Conservation (phyloP, 257 asterid genomes). For the Striga asiatica region DNA sequence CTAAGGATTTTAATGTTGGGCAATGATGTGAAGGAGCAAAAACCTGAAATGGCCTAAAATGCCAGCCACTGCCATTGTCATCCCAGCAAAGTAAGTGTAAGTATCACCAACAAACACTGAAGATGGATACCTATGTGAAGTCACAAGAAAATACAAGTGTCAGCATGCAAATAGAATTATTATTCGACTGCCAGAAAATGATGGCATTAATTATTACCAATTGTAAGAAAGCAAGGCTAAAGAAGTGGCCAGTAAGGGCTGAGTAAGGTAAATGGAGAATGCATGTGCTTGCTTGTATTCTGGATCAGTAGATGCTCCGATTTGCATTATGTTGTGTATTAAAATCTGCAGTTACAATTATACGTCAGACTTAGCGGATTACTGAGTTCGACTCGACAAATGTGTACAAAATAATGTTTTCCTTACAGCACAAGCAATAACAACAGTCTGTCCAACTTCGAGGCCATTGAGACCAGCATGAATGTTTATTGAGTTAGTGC, state of each 20-base stretch:
- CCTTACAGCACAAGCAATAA: constrained; percentile 65
- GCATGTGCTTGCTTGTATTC: constrained; percentile 71
- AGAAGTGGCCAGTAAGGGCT: constrained; percentile 67
- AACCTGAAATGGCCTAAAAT: constrained; percentile 76
- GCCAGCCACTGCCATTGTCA: constrained; percentile 77
- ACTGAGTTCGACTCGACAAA: neutral
- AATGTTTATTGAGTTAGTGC: constrained; percentile 69
- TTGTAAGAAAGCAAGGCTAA: constrained; percentile 60
- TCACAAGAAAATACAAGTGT: neutral
- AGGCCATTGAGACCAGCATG: constrained; percentile 81
- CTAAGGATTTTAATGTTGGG: neutral
- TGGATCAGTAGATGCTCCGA: constrained; percentile 50
- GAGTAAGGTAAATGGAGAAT: constrained; percentile 61
- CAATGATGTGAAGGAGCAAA: neutral
- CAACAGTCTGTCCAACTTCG: constrained; percentile 77
- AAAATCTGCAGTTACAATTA: constrained; percentile 37
- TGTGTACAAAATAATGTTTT: neutral
- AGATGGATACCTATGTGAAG: constrained; percentile 50
- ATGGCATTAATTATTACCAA: constrained; percentile 35
- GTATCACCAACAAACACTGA: constrained; percentile 81
- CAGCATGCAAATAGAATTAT: neutral
- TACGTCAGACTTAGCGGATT: neutral
- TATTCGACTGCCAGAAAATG: neutral
- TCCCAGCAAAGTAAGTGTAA: constrained; percentile 73
- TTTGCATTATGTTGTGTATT: constrained; percentile 60